A percentile compares a stretch with the other conserved stretches of the same genome.
Evolutionary conservation across 2,329 filamentous ascomycete genomes (phyloP).

Genomic region (Cercospora brassicicola): DNA sequence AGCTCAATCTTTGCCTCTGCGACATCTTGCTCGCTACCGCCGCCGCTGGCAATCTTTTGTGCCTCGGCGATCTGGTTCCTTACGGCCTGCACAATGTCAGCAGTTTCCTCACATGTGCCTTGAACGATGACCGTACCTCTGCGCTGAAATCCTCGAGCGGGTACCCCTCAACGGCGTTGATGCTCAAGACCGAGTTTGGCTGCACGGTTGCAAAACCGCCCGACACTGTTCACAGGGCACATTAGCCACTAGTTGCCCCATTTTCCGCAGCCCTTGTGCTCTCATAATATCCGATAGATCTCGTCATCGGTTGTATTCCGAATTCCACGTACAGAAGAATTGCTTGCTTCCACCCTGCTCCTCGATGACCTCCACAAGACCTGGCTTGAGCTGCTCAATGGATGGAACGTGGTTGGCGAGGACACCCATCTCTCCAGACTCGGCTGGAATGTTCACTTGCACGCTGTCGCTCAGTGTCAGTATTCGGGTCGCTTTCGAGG

Average conservation of each 20-base stretch:
- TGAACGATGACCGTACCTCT: constrained; percentile 56
- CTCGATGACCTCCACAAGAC: constrained; percentile 91
- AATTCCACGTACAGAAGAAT: constrained; percentile 84
- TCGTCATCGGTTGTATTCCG: neutral
- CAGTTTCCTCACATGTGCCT: neutral
- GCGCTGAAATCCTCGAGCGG: constrained; percentile 93
- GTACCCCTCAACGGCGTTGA: constrained; percentile 97
- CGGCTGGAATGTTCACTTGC: constrained; percentile 98
- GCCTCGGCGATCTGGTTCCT: constrained; percentile 88
- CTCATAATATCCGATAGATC: constrained; percentile 1
- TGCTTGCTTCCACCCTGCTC: constrained; percentile 88
- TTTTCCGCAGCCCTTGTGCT: neutral
- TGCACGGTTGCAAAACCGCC: constrained; percentile 97
- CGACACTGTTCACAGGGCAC: constrained; percentile 64
- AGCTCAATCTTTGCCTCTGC: constrained; percentile 99
- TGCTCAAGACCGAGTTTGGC: constrained; percentile 90
- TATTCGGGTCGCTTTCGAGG: constrained; percentile 20
- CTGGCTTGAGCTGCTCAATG: constrained; percentile 98
- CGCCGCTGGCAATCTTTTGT: constrained; percentile 88
- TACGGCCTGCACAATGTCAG: constrained; percentile 60
- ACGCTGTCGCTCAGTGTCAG: constrained; percentile 59
- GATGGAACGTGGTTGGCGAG: constrained; percentile 98
- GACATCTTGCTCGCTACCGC: constrained; percentile 93
- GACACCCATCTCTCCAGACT: constrained; percentile 98
- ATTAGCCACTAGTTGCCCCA: constrained; percentile 13